phyloP scores from a whole-genome alignment of 2,329 filamentous ascomycete genomes.

The Sporothrix inflata region DNA sequence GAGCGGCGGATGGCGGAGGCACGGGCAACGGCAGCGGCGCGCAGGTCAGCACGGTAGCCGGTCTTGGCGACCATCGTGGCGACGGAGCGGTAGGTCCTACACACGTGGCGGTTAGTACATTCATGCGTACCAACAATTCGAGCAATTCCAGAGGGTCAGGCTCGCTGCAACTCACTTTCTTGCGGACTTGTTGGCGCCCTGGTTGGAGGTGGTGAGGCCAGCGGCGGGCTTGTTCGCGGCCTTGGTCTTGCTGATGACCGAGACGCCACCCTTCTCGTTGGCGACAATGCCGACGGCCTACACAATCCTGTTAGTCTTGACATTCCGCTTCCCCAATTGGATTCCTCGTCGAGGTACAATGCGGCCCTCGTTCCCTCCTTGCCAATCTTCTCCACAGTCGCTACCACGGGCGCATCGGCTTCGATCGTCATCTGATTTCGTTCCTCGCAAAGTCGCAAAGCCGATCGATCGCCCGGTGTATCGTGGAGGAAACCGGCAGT shows the following conservation, averaged over 20 bases:
- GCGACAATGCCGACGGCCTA: constrained; percentile 82
- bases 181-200: constrained; percentile 71
- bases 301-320: constrained; percentile 7
- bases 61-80: constrained; percentile 81
- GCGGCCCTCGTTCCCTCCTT: background rate
- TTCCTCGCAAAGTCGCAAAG: background rate
- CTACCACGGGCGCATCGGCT: background rate
- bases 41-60: constrained; percentile 82
- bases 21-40: constrained; percentile 78
- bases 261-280: constrained; percentile 77
- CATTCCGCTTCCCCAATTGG: background rate
- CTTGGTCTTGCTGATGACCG: constrained; percentile 81
- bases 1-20: constrained; percentile 81
- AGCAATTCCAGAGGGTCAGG: no score
- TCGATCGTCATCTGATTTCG: background rate
- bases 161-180: constrained; percentile 63
- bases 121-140: background rate
- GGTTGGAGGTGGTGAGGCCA: constrained; percentile 66
- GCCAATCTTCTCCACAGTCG: background rate
- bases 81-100: constrained; percentile 85
- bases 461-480: background rate
- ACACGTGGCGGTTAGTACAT: constrained; percentile 17
- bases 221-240: constrained; percentile 73
- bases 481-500: background rate
- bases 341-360: background rate